Base-by-base conservation (phyloP, 1,284 basidiomycete species). In the Athelia psychrophila region DNA sequence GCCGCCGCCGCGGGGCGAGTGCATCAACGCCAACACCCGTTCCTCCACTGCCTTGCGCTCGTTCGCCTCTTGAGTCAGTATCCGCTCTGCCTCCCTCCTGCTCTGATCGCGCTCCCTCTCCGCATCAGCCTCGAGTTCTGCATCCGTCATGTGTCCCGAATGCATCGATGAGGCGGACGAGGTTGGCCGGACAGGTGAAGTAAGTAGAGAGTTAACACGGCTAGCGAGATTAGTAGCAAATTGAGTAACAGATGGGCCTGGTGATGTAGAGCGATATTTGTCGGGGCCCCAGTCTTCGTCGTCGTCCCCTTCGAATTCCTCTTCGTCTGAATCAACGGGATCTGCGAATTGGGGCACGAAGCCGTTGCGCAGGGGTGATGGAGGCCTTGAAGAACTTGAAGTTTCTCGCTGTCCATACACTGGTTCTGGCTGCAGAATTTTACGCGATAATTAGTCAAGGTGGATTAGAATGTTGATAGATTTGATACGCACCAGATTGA, bases 111-210 rank as follows among this genome's bases (percentile, higher is more conserved):
- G 79, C 64, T 91, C 87, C 30, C 80, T 72, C 54, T 85, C 80
- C 10, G 88, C 88, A 55, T 91, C 85, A 3, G 86, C 88, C 65
- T 91, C 88, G 10, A 92, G 67, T 61, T 92, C 86, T 0, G 84
- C 86, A 62, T 89, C 87, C 2, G 83, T 81, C 2, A 79, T 85
- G 54, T 86, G 71, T 19, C 63, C 61, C 18, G 63, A 56, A 6
- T 13, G 27, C 27, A 13, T 30, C 5, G 27, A 30, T 30, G 27
- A 30, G 18, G 46, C 62, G 1, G 73, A 69, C 2, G 79, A 74
- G 40, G 73, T 71, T 12, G 80, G 72, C 36, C 75, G 78, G 54
- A 90, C 79, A 51, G 89, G 72, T 9, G 78, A 79, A 35, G 75
- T 78, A 54, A 91, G 78, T 51, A 90, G 72, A 10, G 78, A 79